Base-by-base conservation (phyloP, 257 asterid species). In the Linaria vulgaris region DNA sequence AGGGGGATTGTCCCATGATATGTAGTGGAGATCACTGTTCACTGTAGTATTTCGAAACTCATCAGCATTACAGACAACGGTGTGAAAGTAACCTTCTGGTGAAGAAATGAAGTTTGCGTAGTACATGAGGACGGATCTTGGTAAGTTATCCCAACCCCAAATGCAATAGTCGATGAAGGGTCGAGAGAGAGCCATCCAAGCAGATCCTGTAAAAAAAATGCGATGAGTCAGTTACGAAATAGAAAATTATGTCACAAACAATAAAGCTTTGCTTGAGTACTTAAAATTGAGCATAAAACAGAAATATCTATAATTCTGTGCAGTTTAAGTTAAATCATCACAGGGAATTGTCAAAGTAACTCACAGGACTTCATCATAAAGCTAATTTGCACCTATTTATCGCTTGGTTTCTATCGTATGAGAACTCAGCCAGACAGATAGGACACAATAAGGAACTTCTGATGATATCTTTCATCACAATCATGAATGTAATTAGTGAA, bases 121-220 rank as follows among this genome's bases (percentile, higher is more conserved):
- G 79, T 91, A 91, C 98, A 91, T 91, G 12, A 91, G 95, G 27
- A 85, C 95, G 2, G 92, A 88, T 65, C 98, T 74, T 0, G 98
- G 98, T 39, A 91, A 77, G 79, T 91, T 91, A 74, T 88, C 95
- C 96, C 96, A 91, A 53, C 98, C 98, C 98, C 98, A 91, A 70
- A 91, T 74, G 81, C 91, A 83, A 80, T 84, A 91, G 76, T 91
- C 98, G 8, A 91, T 54, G 72, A 91, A 91, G 31, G 96, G 79
- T n/a, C 95, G 88, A 55, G 98, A 91, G 45, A 91, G 95, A 27
- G 73, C 92, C 98, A 91, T 84, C 98, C 98, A 91, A 34, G 98
- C 98, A n/a, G 98, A 91, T 69, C 98, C 98, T 91, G 84, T 24
- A 60, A 74, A 17, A 49, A 57, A 54, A 66, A 12, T 54, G 47